Evolutionary conservation across 2,329 filamentous ascomycete species (phyloP).

Genomic region (Ophiostoma tasmaniense): DNA sequence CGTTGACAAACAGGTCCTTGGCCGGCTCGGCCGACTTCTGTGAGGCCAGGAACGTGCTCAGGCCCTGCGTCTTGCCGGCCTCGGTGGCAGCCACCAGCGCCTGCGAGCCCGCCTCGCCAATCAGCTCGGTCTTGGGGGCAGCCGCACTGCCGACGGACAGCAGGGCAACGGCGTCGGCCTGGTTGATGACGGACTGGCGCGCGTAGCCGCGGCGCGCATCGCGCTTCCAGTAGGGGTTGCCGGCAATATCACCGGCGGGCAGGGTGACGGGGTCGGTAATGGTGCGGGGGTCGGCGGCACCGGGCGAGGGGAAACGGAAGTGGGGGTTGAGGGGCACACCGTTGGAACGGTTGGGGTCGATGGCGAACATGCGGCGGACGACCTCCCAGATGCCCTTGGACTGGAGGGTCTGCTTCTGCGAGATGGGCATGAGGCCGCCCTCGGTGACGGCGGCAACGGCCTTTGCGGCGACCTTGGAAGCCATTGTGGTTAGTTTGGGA

Average conservation of each 20-base stretch:
- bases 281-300: constrained; percentile 56
- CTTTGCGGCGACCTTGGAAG: constrained; percentile 51
- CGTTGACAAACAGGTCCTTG: constrained; percentile 59
- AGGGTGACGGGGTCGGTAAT: constrained; percentile 79
- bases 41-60: constrained; percentile 67
- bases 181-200: constrained; percentile 66
- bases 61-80: constrained; percentile 60
- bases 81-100: constrained; percentile 66
- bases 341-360: constrained; percentile 83
- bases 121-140: constrained; percentile 71
- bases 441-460: constrained; percentile 37
- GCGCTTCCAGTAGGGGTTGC: constrained; percentile 95
- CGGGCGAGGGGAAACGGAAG: constrained; percentile 80
- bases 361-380: constrained; percentile 66
- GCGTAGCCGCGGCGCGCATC: constrained; percentile 79
- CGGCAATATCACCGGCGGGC: constrained; percentile 79
- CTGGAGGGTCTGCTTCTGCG: constrained; percentile 91
- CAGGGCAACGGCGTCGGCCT: constrained; percentile 78
- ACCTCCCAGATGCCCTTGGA: constrained; percentile 81
- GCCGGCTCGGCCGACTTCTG: constrained; percentile 37
- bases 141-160: constrained; percentile 76
- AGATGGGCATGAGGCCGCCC: constrained; percentile 40
- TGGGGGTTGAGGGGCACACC: constrained; percentile 89
- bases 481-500: constrained; percentile 36
- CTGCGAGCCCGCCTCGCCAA: constrained; percentile 54